Evolutionary conservation across 371 early-diverging fungal genomes (phyloP), one percentile per base, ranked within the genome.

Genomic region (Mortierella sp.): DNA sequence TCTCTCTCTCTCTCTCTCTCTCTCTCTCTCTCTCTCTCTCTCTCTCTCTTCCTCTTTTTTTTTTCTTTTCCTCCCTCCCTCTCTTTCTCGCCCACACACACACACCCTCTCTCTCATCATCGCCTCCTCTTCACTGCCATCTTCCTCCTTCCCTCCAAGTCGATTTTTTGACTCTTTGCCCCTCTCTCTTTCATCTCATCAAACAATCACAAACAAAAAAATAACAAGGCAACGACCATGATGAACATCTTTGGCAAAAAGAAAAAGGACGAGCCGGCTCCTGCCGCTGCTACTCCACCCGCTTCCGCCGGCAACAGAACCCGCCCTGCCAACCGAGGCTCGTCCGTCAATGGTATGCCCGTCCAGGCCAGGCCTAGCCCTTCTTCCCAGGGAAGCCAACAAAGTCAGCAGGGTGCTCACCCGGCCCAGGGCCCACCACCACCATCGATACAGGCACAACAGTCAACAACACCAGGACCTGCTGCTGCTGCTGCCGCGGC

Each of bases 221-320:
- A 11, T 31, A 11, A 14, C 26, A 55, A 53, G 16, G n/a, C n/a
- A 53, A 53, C 11, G 53, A 26, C 24, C 41, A 13, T 11, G 65
- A 79, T 79, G 74, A 50, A 73, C 65, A 39, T 79, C 66, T 79
- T 79, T 68, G 58, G 63, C 40, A 65, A 66, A 61, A 79, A 79
- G 71, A 79, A 79, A 47, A 79, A 74, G 65, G 79, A 79, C 4
- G 74, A 78, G 39, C 61, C 77, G 24, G 16, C 41, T 13, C 64
- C 70, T 26, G 53, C 74, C 44, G 4, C 68, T 24, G 29, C 75
- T 14, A 26, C 77, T 41, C 71, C 74, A 45, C 74, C 79, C 39
- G 40, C 74, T 24, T 63, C 74, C 22, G 43, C 79, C 53, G 55
- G 13, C 66, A 5, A 16, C 53, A 50, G 47, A n/a, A 29, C 50